These are phyloP conservation scores for Stromatinia cepivora DNA, from an alignment of 2,329 filamentous ascomycete species.

Conservation along the genomic window DNA sequence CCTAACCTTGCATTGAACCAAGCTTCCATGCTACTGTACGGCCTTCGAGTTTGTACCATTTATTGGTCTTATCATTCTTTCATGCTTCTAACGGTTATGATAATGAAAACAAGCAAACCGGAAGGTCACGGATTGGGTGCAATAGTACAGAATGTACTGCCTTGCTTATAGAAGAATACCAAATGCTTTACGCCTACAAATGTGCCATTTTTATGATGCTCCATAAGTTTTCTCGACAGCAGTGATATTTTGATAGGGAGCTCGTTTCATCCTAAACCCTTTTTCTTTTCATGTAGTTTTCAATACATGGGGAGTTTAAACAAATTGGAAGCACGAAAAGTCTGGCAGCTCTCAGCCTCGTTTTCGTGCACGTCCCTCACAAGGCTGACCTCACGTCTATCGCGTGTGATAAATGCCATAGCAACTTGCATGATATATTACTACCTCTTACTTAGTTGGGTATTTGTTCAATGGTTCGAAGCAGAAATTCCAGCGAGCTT, in stretches of 20 bases:
- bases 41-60: slow-evolving; percentile 7
- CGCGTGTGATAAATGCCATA: slow-evolving; percentile 19
- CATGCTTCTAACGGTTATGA: slow-evolving; percentile 20
- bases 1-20: slow-evolving; percentile 9
- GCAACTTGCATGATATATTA: neutral
- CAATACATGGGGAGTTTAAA: neutral
- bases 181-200: slow-evolving; percentile 4
- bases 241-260: neutral
- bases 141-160: slow-evolving; percentile 14
- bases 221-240: neutral
- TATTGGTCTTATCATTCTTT: slow-evolving; percentile 11
- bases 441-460: neutral
- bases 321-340: neutral
- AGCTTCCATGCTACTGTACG: slow-evolving; percentile 11
- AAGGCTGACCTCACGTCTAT: slow-evolving; percentile 19
- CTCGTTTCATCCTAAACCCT: neutral
- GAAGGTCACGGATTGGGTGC: slow-evolving; percentile 13
- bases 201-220: neutral
- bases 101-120: slow-evolving; percentile 17
- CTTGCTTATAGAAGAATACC: slow-evolving; percentile 21
- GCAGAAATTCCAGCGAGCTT: neutral
- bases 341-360: slow-evolving; percentile 4
- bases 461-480: neutral
- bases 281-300: neutral
- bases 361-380: slow-evolving; percentile 12